Base-by-base conservation (phyloP, 2,329 filamentous ascomycete genomes). In the Rhinocladiella mackenziei region DNA sequence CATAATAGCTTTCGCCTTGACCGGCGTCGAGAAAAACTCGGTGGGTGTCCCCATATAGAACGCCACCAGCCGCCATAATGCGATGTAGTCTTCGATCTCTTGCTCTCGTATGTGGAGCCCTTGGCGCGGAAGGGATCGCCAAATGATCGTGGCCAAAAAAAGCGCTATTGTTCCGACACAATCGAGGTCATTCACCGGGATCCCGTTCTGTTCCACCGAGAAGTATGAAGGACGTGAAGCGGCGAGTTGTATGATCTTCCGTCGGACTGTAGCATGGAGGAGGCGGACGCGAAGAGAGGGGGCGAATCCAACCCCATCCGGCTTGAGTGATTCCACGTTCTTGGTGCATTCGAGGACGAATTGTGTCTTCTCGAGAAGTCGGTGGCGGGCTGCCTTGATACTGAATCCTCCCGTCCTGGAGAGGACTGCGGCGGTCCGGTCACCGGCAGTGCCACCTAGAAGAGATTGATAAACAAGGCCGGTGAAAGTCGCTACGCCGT, bases 131-230 rank as follows among this genome's bases (percentile, higher is more conserved):
- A 89, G 71, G 17, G 77, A 76, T 18, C 86, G 60, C 73, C 77
- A 89, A 48, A 89, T 73, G 2, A 88, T 63, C 0, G 76, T 76
- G 1, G 79, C 72, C 0, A 79, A 85, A 63, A 91, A 91, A 1
- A 78, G 80, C 25, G 71, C 72, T 48, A 89, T 81, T 1, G 86
- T 89, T 7, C 72, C 83, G 25, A 89, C 78, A 45, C 75, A 78
- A 62, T 91, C 84, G 1, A 91, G 73, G 55, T 89, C 83, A 56
- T 84, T 89, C 60, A 89, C 80, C 4, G 84, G 84, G 2, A 83
- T 68, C 2, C 84, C 83, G 59, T 70, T 75, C 28, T 71, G 64
- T 13, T 72, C 63, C 1, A 78, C 61, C 50, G 80, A 70, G 62
- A 81, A 87, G 63, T 87, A 87, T 2, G 67, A 69, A 0, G 80